A percentile compares a stretch with the other conserved stretches of the same genome.
phyloP scores from a whole-genome alignment of 306 rosid species.

The Casuarina glauca region DNA sequence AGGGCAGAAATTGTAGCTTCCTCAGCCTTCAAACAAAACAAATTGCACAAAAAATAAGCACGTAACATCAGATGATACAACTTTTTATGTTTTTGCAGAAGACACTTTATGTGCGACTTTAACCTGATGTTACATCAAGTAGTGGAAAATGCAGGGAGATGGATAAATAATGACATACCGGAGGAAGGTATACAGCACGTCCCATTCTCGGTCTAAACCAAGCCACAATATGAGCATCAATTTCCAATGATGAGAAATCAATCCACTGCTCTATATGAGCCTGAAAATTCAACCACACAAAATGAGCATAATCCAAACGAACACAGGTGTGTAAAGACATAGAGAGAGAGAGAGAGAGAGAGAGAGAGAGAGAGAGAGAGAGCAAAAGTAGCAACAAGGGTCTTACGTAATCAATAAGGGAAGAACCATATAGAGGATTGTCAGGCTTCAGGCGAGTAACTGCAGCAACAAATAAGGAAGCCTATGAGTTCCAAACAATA shows the following conservation, averaged over 20 bases:
- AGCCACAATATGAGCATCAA: conserved; percentile 39
- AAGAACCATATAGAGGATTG: conserved; percentile 54
- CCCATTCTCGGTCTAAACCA: conserved; percentile 58
- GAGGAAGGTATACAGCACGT: conserved; percentile 45
- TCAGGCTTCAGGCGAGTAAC: conserved; percentile 62
- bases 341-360: neutral
- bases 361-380: neutral
- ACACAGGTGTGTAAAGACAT: too few relatives aligned
- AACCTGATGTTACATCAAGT: neutral
- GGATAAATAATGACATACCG: conserved; percentile 38
- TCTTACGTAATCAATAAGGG: conserved; percentile 57
- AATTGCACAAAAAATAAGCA: neutral
- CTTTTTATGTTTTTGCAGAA: too few relatives aligned
- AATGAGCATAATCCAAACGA: neutral
- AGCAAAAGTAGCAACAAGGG: neutral
- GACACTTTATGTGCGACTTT: neutral
- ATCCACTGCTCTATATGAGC: conserved; percentile 84
- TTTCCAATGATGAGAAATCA: conserved; percentile 69
- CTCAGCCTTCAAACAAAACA: conserved; percentile 57
- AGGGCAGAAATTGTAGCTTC: conserved; percentile 58
- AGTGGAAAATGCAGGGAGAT: neutral
- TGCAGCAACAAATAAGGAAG: conserved; percentile 30
- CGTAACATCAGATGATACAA: neutral
- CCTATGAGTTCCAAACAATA: neutral
- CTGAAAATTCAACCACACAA: conserved; percentile 41